Percentiles rank a stretch among this genome's conserved stretches.
These are phyloP conservation scores for cucumber (Cucumis sativus) DNA, from an alignment of 306 rosid genomes.

Conservation along the genomic window DNA sequence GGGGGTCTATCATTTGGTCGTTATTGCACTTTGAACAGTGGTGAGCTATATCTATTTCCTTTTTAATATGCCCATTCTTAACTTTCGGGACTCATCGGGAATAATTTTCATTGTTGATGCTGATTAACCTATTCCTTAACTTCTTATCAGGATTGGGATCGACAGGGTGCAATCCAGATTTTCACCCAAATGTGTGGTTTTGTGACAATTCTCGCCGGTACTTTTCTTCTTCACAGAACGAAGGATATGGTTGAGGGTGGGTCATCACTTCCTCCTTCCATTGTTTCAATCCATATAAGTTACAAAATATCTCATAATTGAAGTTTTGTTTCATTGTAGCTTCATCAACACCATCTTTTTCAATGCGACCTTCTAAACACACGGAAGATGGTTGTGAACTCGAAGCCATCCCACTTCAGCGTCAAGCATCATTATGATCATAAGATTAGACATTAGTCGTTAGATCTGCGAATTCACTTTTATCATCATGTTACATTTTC, in stretches of 20 bases:
- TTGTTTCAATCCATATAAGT: background rate
- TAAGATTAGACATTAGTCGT: background rate
- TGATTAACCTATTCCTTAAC: background rate
- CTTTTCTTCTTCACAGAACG: conserved; percentile 10
- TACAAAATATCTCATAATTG: background rate
- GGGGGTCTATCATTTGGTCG: background rate
- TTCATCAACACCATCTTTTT: background rate
- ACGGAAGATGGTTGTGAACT: conserved; percentile 5
- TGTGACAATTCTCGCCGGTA: conserved; percentile 9
- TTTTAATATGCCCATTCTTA: background rate
- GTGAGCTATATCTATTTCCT: background rate
- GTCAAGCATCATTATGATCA: background rate
- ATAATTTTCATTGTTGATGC: background rate
- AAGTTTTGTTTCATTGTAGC: background rate
- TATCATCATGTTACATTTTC: background rate
- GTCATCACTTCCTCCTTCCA: background rate
- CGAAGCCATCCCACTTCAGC: conserved; percentile 7
- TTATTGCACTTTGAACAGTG: background rate
- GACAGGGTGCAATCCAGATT: conserved; percentile 7
- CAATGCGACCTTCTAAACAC: background rate
- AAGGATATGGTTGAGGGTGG: conserved; percentile 12
- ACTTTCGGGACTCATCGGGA: background rate
- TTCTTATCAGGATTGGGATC: conserved; percentile 2
- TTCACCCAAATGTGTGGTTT: conserved; percentile 10
- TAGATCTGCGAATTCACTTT: background rate